Evolutionary conservation across 2,329 filamentous ascomycete species (phyloP).

Genomic region (Cercospora canescens): DNA sequence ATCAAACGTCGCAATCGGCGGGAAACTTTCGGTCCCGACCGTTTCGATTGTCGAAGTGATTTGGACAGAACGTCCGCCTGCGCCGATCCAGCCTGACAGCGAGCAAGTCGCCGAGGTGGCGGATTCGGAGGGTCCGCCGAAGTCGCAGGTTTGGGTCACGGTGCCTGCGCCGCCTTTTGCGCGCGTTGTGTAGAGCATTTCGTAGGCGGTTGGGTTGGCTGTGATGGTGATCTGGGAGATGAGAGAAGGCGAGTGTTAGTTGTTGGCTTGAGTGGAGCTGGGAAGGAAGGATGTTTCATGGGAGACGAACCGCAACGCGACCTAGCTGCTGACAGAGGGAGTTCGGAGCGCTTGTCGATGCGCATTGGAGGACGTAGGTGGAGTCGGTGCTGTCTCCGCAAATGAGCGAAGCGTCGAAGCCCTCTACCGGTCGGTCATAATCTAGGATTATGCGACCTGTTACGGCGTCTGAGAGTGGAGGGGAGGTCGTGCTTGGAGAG

Average conservation of each 20-base stretch:
- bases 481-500: not conserved
- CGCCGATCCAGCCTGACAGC: not conserved
- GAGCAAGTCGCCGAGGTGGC: not conserved
- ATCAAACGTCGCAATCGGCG: not conserved
- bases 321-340: not conserved
- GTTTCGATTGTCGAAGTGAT: not conserved
- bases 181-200: not conserved
- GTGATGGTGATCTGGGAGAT: conserved; percentile 1
- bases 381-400: conserved; percentile 1
- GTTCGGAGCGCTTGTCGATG: not conserved
- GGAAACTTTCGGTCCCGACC: not conserved
- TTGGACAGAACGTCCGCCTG: not conserved
- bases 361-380: conserved; percentile 5
- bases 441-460: conserved; percentile 1
- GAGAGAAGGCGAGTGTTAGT: not conserved
- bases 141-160: conserved; percentile 1
- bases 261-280: no score
- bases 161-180: not conserved
- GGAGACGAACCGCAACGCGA: not conserved
- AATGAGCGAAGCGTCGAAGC: conserved; percentile 3
- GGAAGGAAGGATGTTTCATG: not conserved
- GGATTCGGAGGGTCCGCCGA: not conserved
- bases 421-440: not conserved
- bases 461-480: not conserved
- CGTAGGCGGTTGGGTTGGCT: not conserved